Percentiles rank a stretch among this genome's conserved stretches.
These are phyloP conservation scores for Suhomyces canberraensis DNA, from an alignment of 805 yeast species.

Conservation along the genomic window DNA sequence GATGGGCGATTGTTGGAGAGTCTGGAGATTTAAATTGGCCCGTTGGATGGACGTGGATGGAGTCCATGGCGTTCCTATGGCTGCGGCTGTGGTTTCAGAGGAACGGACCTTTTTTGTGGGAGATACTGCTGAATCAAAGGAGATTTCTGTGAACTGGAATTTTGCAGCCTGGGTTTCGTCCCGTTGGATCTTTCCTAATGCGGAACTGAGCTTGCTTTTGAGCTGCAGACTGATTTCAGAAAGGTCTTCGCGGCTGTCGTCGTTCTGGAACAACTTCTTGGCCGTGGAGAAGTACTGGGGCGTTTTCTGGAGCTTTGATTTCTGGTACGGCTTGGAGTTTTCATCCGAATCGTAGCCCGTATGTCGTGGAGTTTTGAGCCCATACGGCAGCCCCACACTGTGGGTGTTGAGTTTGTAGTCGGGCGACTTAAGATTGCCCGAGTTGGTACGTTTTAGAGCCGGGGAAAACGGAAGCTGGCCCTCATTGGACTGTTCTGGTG, in stretches of 20 bases:
- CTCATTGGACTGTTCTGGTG: slow-evolving; percentile 32
- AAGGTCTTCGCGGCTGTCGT: slow-evolving; percentile 30
- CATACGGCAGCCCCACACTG: slow-evolving; percentile 28
- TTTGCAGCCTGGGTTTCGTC: slow-evolving; percentile 16
- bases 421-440: slow-evolving; percentile 32
- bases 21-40: slow-evolving; percentile 37
- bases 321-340: slow-evolving; percentile 9
- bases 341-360: slow-evolving; percentile 31
- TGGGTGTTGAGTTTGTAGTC: slow-evolving; percentile 26
- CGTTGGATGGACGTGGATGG: slow-evolving; percentile 22
- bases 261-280: slow-evolving; percentile 33
- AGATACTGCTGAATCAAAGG: slow-evolving; percentile 14
- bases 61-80: too few relatives aligned
- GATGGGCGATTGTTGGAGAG: slow-evolving; percentile 34
- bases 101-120: slow-evolving; percentile 14
- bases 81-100: background rate
- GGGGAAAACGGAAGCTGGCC: slow-evolving; percentile 37
- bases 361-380: slow-evolving; percentile 33
- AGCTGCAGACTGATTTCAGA: slow-evolving; percentile 38
- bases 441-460: slow-evolving; percentile 32
- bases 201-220: slow-evolving; percentile 35
- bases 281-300: slow-evolving; percentile 42
- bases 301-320: slow-evolving; percentile 30
- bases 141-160: slow-evolving; percentile 30
- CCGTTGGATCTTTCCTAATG: slow-evolving; percentile 38